Evolutionary conservation across 2,329 filamentous ascomycete species (phyloP).

Genomic region (Nannizzia gypsea): DNA sequence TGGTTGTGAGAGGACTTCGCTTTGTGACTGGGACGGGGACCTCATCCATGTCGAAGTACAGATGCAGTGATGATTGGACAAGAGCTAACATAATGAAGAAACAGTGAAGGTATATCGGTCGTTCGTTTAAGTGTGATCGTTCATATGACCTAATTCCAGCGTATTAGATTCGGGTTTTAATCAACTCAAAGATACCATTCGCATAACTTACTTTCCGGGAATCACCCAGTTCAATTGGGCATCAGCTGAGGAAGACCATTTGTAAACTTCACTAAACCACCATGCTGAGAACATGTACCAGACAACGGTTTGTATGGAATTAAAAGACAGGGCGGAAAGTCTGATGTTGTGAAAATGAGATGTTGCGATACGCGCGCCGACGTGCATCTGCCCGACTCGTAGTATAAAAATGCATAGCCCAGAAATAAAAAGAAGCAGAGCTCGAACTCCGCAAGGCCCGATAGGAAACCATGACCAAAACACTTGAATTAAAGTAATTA

Average conservation of each 20-base stretch:
- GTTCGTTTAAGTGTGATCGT: constrained; percentile 69
- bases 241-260: constrained; percentile 53
- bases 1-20: constrained; percentile 21
- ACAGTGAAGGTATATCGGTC: constrained; percentile 65
- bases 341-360: constrained; percentile 55
- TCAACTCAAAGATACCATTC: background rate
- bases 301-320: constrained; percentile 56
- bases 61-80: constrained; percentile 57
- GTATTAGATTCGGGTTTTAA: background rate
- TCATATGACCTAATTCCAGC: constrained; percentile 41
- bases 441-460: constrained; percentile 61
- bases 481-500: constrained; percentile 36
- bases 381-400: constrained; percentile 71
- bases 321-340: constrained; percentile 45
- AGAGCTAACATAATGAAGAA: constrained; percentile 58
- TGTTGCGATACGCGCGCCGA: constrained; percentile 58
- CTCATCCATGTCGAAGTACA: constrained; percentile 62
- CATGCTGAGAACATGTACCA: constrained; percentile 70
- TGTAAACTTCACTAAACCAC: constrained; percentile 69
- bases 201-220: constrained; percentile 47
- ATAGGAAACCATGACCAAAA: constrained; percentile 82
- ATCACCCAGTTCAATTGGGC: constrained; percentile 63
- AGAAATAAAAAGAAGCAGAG: constrained; percentile 62
- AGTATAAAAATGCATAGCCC: constrained; percentile 70
- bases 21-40: constrained; percentile 43